Conservation (phyloP, 495 filamentous ascomycete species). For the Pyrenula aspistea region DNA sequence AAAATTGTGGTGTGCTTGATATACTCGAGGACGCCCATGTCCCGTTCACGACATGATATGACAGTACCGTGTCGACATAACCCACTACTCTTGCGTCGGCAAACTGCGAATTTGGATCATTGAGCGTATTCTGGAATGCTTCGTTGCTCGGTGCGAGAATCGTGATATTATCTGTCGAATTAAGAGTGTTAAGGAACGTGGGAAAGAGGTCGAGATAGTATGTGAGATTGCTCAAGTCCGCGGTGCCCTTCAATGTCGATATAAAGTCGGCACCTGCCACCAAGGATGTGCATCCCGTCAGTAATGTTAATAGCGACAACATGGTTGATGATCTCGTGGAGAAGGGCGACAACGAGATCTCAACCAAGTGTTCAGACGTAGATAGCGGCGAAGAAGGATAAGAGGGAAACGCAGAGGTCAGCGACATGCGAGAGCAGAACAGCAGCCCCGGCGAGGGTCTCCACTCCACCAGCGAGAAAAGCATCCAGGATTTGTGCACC, state of each 20-base stretch:
- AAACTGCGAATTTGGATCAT: slow-evolving; percentile 6
- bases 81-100: neutral
- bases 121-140: slow-evolving; percentile 4
- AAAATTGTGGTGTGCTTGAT: neutral
- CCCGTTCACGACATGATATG: neutral
- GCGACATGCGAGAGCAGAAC: neutral
- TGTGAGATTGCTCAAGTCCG: neutral
- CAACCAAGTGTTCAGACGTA: neutral
- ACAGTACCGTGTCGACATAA: neutral
- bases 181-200: neutral
- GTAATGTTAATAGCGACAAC: neutral
- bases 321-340: neutral
- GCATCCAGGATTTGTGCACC: neutral
- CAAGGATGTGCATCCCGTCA: neutral
- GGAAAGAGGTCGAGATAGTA: neutral
- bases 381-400: neutral
- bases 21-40: neutral
- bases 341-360: neutral
- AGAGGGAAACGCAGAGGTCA: neutral
- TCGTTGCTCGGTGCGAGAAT: slow-evolving; percentile 9
- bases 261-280: neutral
- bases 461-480: neutral
- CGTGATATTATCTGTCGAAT: slow-evolving; percentile 2
- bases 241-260: neutral
- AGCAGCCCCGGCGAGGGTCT: neutral